Evolutionary conservation across 805 yeast genomes (phyloP).

Genomic region (Kodamaea kakaduensis): DNA sequence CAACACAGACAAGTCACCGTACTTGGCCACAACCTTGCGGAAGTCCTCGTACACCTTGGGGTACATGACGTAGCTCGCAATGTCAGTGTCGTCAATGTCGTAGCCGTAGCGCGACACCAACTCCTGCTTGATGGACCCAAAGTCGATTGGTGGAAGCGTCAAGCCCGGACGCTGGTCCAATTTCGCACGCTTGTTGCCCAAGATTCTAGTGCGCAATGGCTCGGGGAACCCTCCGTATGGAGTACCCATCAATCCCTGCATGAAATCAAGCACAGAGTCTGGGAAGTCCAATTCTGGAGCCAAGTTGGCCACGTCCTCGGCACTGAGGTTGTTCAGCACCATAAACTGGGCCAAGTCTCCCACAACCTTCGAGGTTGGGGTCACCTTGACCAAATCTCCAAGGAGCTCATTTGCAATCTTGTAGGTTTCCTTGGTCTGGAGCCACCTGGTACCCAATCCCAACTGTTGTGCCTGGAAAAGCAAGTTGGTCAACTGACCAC

Average conservation of each 20-base stretch:
- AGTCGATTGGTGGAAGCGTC: constrained; percentile 78
- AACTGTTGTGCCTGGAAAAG: constrained; percentile 99
- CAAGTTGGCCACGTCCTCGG: constrained; percentile 81
- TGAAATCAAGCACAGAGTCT: constrained; percentile 94
- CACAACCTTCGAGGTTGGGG: constrained; percentile 99
- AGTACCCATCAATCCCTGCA: constrained; percentile 98
- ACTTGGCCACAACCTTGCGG: constrained; percentile 67
- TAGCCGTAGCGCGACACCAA: constrained; percentile 73
- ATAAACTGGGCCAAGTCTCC: constrained; percentile 99
- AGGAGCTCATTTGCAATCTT: constrained; percentile 83
- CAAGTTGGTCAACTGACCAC: constrained; percentile 97
- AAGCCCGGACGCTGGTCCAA: constrained; percentile 90
- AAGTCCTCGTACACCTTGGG: constrained; percentile 94
- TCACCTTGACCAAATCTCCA: constrained; percentile 97
- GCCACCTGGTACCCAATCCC: constrained; percentile 96
- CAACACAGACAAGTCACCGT: constrained; percentile 88
- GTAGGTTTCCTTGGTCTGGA: constrained; percentile 91
- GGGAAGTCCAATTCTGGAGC: constrained; percentile 97
- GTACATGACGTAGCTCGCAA: constrained; percentile 96
- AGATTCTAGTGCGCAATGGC: constrained; percentile 88
- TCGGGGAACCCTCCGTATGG: constrained; percentile 99
- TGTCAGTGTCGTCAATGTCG: constrained; percentile 72
- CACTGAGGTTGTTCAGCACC: constrained; percentile 89
- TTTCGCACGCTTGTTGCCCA: constrained; percentile 89
- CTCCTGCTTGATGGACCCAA: constrained; percentile 67